These are phyloP conservation scores for Dipodascus albidus DNA, from an alignment of 805 yeast species.

Conservation along the genomic window DNA sequence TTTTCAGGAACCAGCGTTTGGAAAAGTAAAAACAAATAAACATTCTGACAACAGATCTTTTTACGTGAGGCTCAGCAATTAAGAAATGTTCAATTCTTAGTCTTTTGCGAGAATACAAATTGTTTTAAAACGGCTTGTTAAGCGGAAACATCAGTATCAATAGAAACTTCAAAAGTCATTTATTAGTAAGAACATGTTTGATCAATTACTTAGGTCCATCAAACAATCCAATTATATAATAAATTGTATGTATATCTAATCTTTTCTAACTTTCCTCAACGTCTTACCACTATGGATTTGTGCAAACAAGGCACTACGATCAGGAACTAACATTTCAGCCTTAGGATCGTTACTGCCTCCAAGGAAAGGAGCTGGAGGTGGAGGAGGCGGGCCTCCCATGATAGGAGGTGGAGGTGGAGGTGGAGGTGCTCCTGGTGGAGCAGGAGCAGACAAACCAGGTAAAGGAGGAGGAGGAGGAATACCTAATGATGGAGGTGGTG, in stretches of 20 bases:
- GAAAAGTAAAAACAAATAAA: not conserved
- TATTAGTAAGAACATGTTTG: no score
- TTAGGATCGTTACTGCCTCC: not conserved
- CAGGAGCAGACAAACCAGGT: constrained; percentile 34
- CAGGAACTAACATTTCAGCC: not conserved
- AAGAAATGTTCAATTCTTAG: no score
- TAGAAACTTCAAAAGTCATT: no score
- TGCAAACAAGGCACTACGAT: constrained; percentile 17
- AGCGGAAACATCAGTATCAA: no score
- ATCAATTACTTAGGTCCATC: no score
- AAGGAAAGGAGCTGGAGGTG: constrained; percentile 11
- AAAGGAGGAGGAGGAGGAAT: constrained; percentile 24
- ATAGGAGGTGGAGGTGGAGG: constrained; percentile 25
- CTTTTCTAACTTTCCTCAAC: constrained; percentile 20
- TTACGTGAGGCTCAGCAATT: no score
- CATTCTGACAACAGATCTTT: no score
- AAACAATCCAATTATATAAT: no score
- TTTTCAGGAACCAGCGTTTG: no score
- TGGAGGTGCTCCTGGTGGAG: constrained; percentile 26
- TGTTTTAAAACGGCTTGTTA: no score
- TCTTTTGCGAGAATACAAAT: no score
- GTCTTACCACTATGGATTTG: constrained; percentile 25
- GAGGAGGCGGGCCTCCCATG: constrained; percentile 23
- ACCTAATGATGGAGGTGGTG: constrained; percentile 19
- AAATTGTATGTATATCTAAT: not conserved